Percentiles rank a stretch among this genome's conserved stretches.
Evolutionary conservation across 2,329 filamentous ascomycete species (phyloP).

Genomic region (Sphaerulina populicola): DNA sequence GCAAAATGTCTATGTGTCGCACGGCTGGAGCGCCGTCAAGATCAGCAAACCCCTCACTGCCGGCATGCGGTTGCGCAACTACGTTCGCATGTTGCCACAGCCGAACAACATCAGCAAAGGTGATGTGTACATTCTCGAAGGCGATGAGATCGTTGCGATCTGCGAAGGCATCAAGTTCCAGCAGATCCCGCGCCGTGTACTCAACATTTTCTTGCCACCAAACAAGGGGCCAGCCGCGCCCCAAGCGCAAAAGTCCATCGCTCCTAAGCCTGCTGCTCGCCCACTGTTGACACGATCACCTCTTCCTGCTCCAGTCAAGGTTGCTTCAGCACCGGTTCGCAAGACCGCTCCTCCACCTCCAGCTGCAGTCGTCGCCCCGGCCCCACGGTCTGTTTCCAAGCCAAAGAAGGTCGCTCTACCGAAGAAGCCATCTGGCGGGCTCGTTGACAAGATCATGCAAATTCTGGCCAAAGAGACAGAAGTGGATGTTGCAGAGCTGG

Average conservation of each 20-base stretch:
- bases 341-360: constrained; percentile 27
- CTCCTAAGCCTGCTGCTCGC: constrained; percentile 12
- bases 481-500: constrained; percentile 50
- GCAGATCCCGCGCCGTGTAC: constrained; percentile 56
- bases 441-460: constrained; percentile 49
- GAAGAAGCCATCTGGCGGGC: constrained; percentile 43
- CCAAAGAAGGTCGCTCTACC: constrained; percentile 46
- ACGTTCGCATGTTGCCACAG: constrained; percentile 54
- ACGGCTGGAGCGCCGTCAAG: constrained; percentile 54
- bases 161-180: constrained; percentile 59
- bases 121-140: constrained; percentile 54
- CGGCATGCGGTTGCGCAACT: constrained; percentile 48
- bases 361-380: constrained; percentile 19
- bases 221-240: constrained; percentile 35
- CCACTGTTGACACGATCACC: constrained; percentile 31
- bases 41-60: constrained; percentile 38
- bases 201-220: constrained; percentile 60
- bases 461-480: constrained; percentile 61
- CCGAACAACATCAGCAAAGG: constrained; percentile 50
- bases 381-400: constrained; percentile 41
- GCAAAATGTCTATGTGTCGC: constrained; percentile 53
- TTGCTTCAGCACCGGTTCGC: constrained; percentile 21
- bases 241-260: constrained; percentile 32
- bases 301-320: constrained; percentile 27
- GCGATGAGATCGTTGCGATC: constrained; percentile 51